phyloP scores from a whole-genome alignment of 495 filamentous ascomycete genomes.

The Cercophora sp. region DNA sequence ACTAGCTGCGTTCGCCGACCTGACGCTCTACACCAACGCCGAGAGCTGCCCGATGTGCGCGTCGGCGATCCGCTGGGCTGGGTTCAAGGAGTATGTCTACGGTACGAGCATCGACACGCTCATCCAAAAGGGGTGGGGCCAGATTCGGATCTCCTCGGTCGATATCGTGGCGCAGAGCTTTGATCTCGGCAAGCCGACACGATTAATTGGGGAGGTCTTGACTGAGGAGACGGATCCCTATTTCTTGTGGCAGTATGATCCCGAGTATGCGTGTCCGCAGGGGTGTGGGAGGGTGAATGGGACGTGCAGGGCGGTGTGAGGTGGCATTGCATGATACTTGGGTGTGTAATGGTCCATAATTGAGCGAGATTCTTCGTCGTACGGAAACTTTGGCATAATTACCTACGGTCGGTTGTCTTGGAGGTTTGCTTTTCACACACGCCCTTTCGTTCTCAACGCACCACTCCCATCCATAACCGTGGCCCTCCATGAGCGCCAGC shows the following conservation, averaged over 20 bases:
- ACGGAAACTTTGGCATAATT: no score
- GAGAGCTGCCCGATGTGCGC: conserved; percentile 59
- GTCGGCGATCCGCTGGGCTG: conserved; percentile 51
- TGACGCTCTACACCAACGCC: conserved; percentile 54
- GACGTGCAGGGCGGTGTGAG: conserved; percentile 3
- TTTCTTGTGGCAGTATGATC: conserved; percentile 52
- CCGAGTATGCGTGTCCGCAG: conserved; percentile 36
- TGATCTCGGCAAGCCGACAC: conserved; percentile 30
- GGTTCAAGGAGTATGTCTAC: conserved; percentile 52
- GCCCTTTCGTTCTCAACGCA: no score
- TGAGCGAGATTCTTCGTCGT: no score
- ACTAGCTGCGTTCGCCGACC: conserved; percentile 38
- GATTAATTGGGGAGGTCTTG: conserved; percentile 41
- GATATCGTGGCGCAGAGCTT: conserved; percentile 45
- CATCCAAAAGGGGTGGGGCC: conserved; percentile 45
- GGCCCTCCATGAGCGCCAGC: no score
- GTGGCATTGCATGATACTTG: no score
- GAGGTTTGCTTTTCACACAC: no score
- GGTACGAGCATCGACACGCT: conserved; percentile 46
- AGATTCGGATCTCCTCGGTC: conserved; percentile 42
- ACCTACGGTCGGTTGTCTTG: no score
- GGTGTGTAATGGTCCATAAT: no score
- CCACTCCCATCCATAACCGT: no score
- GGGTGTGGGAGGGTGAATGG: conserved; percentile 34
- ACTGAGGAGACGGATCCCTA: conserved; percentile 49